Evolutionary conservation across 768 basidiomycete species (phyloP), one percentile per base, ranked within the genome.

Genomic region (Boletus sensibilis): DNA sequence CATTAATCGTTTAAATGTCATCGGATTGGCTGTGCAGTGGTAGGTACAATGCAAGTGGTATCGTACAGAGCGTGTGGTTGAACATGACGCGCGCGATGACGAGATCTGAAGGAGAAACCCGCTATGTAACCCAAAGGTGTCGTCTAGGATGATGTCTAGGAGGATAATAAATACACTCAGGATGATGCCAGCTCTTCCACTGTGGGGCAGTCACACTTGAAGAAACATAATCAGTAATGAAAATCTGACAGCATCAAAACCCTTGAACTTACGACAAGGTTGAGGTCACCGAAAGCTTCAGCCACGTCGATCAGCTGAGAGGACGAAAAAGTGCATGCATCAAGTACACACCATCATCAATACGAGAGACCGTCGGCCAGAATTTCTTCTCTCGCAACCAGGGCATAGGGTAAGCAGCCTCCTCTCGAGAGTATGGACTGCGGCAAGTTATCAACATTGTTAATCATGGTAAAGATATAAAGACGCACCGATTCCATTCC

Each of bases 331-430:
- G 18, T 35, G 33, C 20, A 43, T 21, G 27, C 41, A 20, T 16
- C 4, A 46, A 12, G n/a, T 14, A 73, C 87, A 68, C 69, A 94
- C 93, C 90, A 77, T 98, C 96, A 67, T 98, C 95, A 50, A 99
- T 83, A 45, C 96, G 81, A 5, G 91, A 88, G 41, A 95, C 90
- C 5, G 90, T 82, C 1, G 97, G 96, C 97, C 97, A 99, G 76
- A 98, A 96, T 75, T 99, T 99, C 78, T 83, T 89, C 73, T 90
- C 87, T 48, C 78, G 77, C 31, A 99, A 79, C 79, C 85, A 90
- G 13, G 88, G 80, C 58, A 93, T 71, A 23, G 97, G 95, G 72
- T 92, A 98, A 9, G 84, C 94, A n/a, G 97, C 96, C 58, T 85
- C 80, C 61, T 92, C 83, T 35, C 94, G 89, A 44, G 92, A 84